Evolutionary conservation across 2,329 filamentous ascomycete genomes (phyloP).

Genomic region (Paraphoma sp.): DNA sequence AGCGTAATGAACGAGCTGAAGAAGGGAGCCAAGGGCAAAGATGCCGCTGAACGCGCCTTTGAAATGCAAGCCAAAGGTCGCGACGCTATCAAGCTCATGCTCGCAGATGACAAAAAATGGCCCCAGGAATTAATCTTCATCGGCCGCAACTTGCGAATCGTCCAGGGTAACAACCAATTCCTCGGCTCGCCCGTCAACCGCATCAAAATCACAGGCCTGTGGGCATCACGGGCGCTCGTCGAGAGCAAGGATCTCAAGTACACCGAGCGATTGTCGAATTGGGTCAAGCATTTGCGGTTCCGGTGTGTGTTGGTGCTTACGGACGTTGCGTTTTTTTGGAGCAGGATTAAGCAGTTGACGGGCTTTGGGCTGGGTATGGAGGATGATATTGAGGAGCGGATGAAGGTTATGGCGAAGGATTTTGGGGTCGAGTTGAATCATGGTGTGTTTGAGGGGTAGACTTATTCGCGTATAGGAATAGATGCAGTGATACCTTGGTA

Average conservation of each 20-base stretch:
- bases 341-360: constrained; percentile 77
- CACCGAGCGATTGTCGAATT: constrained; percentile 69
- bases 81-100: constrained; percentile 76
- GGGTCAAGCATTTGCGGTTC: constrained; percentile 82
- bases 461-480: too few relatives aligned
- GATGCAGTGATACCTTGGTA: too few relatives aligned
- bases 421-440: constrained; percentile 92
- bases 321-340: constrained; percentile 84
- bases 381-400: constrained; percentile 86
- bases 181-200: constrained; percentile 87
- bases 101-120: constrained; percentile 86
- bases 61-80: constrained; percentile 80
- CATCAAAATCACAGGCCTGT: constrained; percentile 90
- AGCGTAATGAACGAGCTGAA: constrained; percentile 67
- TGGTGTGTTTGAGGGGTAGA: constrained; percentile 88
- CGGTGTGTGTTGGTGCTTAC: constrained; percentile 74
- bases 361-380: constrained; percentile 87
- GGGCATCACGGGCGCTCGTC: constrained; percentile 85
- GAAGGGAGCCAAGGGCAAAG: constrained; percentile 59
- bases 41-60: constrained; percentile 68
- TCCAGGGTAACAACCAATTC: constrained; percentile 92
- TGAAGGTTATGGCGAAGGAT: constrained; percentile 87
- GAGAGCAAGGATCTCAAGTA: constrained; percentile 72
- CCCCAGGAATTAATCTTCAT: constrained; percentile 92
- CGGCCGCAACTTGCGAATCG: constrained; percentile 88